Evolutionary conservation across 352 stramenopile genomes (phyloP).

Genomic region (Phytopythium oedochilum): DNA sequence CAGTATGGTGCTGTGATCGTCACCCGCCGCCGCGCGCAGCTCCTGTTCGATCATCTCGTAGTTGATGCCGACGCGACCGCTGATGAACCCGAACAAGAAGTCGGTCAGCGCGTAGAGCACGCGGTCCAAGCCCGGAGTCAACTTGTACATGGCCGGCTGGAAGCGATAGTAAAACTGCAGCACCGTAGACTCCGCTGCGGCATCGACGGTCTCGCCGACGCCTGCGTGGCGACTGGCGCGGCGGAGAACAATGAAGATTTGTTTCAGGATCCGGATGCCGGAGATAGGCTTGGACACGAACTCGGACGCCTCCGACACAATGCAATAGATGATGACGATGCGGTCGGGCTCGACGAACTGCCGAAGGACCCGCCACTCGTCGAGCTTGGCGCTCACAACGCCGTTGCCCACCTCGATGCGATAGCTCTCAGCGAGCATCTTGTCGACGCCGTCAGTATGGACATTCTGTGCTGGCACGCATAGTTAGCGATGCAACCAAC

Average conservation of each 20-base stretch:
- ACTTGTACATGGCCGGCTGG: conserved; percentile 1
- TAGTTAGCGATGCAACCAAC: conserved; percentile 4
- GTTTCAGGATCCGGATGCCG: neutral
- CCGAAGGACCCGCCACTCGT: neutral
- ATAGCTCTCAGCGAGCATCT: neutral
- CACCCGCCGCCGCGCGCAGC: neutral
- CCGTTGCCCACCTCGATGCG: neutral
- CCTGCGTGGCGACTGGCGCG: neutral
- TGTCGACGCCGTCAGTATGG: neutral
- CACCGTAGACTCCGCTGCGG: neutral
- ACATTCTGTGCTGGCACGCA: neutral
- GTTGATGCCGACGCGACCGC: conserved; percentile 1
- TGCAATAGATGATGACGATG: neutral
- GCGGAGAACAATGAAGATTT: neutral
- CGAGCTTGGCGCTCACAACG: neutral
- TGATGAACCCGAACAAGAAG: conserved; percentile 1
- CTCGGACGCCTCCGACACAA: neutral
- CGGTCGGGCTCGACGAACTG: neutral
- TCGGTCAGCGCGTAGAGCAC: neutral
- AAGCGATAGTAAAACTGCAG: conserved; percentile 1
- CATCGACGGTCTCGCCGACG: neutral
- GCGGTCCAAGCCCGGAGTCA: neutral
- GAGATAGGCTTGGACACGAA: neutral
- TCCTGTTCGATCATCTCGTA: conserved; percentile 5
- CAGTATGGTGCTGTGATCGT: too few relatives aligned